Evolutionary conservation across 2,329 filamentous ascomycete species (phyloP), one percentile per base, ranked within the genome.

Genomic region (Microcyclospora tardicrescens): DNA sequence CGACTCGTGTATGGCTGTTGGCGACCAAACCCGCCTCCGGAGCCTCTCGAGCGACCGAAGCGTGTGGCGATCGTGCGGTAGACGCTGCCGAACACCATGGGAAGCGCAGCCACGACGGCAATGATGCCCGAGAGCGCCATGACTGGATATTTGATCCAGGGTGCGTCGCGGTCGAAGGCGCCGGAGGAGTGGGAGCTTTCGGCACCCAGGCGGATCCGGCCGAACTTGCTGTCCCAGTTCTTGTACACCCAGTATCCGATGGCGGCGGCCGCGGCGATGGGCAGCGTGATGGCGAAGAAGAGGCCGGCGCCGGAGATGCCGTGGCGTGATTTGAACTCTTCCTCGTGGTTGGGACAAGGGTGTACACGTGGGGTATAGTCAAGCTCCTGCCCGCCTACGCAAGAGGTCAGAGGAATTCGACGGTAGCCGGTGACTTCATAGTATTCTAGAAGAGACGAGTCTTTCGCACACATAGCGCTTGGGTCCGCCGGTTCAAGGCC

Each of bases 221-320:
- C 91, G 57, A 96, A 93, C 58, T 93, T 93, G 61, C 78, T 77
- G 51, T 78, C 79, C 84, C 84, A 95, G 61, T 83, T 83, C 43
- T 68, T 74, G 68, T 79, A 94, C 14, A 89, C 79, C 62, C 78
- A 95, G 68, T 83, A 95, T 30, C 91, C 91, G 11, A 81, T 69
- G 4, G 69, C 79, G 1, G 66, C 72, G 1, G 91, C 89, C 1
- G 78, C 65, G 1, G 63, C 69, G 42, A 96, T 71, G 0, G 89
- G 86, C 4, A 89, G 64, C 8, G 84, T 61, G 38, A 96, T 76
- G 36, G 84, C 84, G 48, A 96, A 81, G 72, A 96, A 93, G 41
- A 98, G 73, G 28, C 69, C 82, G 33, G 80, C 67, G 16, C 77
- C 84, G 11, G 79, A 77, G 6, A 77, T 73, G 37, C 82, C 72